Base-by-base conservation (phyloP, 305 asterid genomes). In the Plantago coronopus region DNA sequence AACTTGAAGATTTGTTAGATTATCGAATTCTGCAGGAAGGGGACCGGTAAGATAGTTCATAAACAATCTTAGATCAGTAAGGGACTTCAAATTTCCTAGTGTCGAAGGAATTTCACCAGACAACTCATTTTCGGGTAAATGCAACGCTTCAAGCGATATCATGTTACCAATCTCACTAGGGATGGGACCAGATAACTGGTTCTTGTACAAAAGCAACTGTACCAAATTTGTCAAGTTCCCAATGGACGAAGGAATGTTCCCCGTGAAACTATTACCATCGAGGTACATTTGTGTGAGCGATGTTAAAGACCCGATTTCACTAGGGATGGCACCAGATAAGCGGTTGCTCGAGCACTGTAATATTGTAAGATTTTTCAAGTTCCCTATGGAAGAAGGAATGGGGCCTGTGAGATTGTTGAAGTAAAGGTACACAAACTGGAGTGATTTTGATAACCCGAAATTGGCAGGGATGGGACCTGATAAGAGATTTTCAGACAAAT, bases 301-400 rank as follows among this genome's bases (percentile, higher is more conserved):
- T 7, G 61, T 12, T 59, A 61, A 27, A 45, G 60, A 1, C 64
- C 71, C 7, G 59, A 44, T 1, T 38, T 59, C 15, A 4, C 4
- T 25, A 17, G 71, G 68, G 13, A 71, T 38, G 22, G 47, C 17
- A 47, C 64, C 38, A 0, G 50, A 53, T 9, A 71, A 43, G 2
- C 5, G 11, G 59, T 71, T 71, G 49, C 8, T 31, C n/a, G n/a
- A n/a, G n/a, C n/a, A n/a, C n/a, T n/a, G n/a, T n/a, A n/a, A n/a
- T n/a, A n/a, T n/a, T n/a, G n/a, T 25, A 25, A 59, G 69, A 11
- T 61, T 22, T 2, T 23, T 15, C 62, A 49, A 61, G 46, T 75
- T 56, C 46, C 71, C 74, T 27, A 75, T 55, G 15, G 71, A 72
- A 37, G 42, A n/a, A 25, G 75, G 78, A 20, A 60, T 59, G 23